phyloP scores from a whole-genome alignment of 2,329 filamentous ascomycete genomes.

The Calonectria montana region DNA sequence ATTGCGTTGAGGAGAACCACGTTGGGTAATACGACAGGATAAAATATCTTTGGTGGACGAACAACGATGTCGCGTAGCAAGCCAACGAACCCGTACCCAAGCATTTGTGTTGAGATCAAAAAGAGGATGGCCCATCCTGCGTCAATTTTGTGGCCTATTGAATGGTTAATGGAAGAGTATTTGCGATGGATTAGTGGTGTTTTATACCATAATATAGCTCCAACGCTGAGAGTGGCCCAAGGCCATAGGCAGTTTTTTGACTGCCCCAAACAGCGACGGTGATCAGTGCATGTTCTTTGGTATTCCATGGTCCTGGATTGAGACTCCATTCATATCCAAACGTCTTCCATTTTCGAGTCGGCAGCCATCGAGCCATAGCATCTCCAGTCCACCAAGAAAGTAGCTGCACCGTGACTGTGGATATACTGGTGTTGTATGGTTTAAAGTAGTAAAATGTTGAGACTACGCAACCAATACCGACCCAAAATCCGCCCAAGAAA shows the following conservation, averaged over 20 bases:
- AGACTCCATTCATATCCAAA: background rate
- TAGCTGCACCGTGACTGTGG: background rate
- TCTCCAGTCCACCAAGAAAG: background rate
- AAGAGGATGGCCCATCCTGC: background rate
- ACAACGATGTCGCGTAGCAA: background rate
- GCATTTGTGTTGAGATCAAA: background rate
- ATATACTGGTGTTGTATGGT: conserved; percentile 2
- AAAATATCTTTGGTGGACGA: background rate
- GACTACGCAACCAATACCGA: background rate
- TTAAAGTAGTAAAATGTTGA: background rate
- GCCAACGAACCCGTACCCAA: background rate
- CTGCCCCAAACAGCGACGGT: background rate
- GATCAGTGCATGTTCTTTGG: background rate
- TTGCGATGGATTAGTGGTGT: background rate
- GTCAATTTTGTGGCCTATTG: background rate
- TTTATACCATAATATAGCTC: background rate
- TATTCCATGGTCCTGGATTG: background rate
- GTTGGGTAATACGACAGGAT: background rate
- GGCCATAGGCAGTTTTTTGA: background rate
- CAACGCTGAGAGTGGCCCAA: background rate
- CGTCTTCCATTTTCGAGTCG: background rate
- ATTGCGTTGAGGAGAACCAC: background rate
- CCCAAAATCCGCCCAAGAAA: background rate
- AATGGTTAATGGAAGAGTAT: background rate
- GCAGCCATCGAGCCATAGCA: background rate